A percentile compares a stretch with the other conserved stretches of the same genome.
Conservation (phyloP, 257 asterid species). For the Fraxinus cuspidata region DNA sequence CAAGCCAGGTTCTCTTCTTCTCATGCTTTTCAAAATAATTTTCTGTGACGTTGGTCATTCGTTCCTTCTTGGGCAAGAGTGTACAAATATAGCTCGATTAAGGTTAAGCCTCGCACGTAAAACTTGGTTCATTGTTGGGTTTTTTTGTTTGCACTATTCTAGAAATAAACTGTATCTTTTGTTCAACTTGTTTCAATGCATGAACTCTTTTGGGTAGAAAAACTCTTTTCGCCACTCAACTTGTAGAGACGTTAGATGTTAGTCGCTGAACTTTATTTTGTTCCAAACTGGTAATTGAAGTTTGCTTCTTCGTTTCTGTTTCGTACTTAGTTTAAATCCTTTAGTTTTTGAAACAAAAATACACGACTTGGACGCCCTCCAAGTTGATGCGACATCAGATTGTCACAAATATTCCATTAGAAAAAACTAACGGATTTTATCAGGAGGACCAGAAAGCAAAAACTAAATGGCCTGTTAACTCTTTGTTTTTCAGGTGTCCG, state of each 20-base stretch:
- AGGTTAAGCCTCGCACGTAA: not conserved
- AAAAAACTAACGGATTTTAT: not conserved
- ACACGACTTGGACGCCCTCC: not conserved
- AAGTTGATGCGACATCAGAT: not conserved
- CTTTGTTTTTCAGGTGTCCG: constrained; percentile 65
- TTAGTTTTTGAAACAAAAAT: too few species aligned
- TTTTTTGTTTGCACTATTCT: not conserved
- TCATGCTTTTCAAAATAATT: not conserved
- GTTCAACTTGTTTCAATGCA: not conserved
- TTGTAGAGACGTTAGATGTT: not conserved
- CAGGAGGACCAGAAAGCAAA: not conserved
- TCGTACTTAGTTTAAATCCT: not conserved
- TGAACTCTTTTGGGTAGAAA: not conserved
- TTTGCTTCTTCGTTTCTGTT: not conserved
- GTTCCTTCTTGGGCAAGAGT: not conserved
- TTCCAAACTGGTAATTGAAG: not conserved
- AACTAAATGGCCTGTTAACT: not conserved
- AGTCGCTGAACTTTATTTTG: not conserved
- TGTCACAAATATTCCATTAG: not conserved
- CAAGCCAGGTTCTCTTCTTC: constrained; percentile 41
- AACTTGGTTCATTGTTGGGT: not conserved
- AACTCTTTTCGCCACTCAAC: not conserved
- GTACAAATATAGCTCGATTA: not conserved
- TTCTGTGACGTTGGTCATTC: not conserved
- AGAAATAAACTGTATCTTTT: not conserved